Conservation (phyloP, 768 basidiomycete species). For the Leccinum arenicola region DNA sequence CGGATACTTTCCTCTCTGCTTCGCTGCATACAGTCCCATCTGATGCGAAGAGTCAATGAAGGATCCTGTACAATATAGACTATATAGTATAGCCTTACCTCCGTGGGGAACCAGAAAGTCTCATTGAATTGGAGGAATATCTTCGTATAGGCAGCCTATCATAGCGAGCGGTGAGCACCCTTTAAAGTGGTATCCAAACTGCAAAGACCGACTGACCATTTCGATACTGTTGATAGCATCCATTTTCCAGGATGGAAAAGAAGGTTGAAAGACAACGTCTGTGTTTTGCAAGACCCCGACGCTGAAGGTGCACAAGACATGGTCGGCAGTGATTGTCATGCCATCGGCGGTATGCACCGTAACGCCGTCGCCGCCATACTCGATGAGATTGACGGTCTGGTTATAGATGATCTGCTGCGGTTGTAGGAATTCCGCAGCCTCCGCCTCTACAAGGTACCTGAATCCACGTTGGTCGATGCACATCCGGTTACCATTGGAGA, state of each 20-base stretch:
- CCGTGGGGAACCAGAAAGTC: slow-evolving; percentile 48
- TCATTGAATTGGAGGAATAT: no score
- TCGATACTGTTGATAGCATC: no score
- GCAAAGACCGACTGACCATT: no score
- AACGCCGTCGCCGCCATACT: slow-evolving; percentile 45
- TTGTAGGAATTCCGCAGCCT: slow-evolving; percentile 55
- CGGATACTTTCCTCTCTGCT: slow-evolving; percentile 57
- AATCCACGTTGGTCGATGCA: slow-evolving; percentile 63
- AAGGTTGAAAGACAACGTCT: slow-evolving; percentile 55
- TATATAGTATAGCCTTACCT: slow-evolving; percentile 25
- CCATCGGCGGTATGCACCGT: slow-evolving; percentile 47
- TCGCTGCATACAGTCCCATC: slow-evolving; percentile 54
- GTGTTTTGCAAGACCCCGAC: slow-evolving; percentile 65
- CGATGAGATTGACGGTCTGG: slow-evolving; percentile 46
- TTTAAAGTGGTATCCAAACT: no score
- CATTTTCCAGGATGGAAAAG: slow-evolving; percentile 36
- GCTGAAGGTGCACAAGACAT: slow-evolving; percentile 67
- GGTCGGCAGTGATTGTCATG: slow-evolving; percentile 45
- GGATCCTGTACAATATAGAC: no score
- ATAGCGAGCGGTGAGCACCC: no score
- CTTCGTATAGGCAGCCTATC: no score
- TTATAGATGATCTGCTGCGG: slow-evolving; percentile 47
- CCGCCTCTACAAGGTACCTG: slow-evolving; percentile 53
- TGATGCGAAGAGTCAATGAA: not conserved
- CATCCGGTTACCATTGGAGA: slow-evolving; percentile 51